Conservation (phyloP, 2,329 filamentous ascomycete genomes). For the Eurotiales sp. region DNA sequence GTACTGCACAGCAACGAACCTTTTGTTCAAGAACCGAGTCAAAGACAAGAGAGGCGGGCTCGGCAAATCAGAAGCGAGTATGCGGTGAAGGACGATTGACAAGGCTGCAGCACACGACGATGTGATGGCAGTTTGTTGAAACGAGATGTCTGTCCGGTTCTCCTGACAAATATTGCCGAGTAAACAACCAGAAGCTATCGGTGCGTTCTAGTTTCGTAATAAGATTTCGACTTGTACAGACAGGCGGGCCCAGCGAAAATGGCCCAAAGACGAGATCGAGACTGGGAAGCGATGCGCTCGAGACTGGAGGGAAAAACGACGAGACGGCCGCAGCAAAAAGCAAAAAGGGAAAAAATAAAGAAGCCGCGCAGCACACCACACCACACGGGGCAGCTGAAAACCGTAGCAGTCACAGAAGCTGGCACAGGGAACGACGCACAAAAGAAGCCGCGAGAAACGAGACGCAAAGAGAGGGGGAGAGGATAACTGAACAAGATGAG, state of each 20-base stretch:
- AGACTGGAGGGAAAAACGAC: slow-evolving; percentile 6
- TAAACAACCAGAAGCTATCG: background rate
- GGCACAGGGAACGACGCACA: background rate
- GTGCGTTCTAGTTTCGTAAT: background rate
- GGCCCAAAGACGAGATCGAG: background rate
- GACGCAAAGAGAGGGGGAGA: background rate
- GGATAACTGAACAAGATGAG: background rate
- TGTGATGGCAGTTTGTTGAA: background rate
- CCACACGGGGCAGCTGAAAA: background rate
- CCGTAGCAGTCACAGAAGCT: background rate
- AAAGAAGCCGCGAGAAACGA: slow-evolving; percentile 1
- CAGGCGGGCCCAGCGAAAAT: too few relatives aligned
- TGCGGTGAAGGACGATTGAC: background rate
- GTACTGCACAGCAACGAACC: background rate
- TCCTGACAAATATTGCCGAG: background rate
- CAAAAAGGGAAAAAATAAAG: background rate
- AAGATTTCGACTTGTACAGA: background rate
- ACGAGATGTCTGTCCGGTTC: background rate
- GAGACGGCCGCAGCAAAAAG: slow-evolving; percentile 8
- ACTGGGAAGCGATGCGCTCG: slow-evolving; percentile 8
- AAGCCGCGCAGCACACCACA: too few relatives aligned
- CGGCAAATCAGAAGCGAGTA: background rate
- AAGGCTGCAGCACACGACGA: background rate
- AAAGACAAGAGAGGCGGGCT: background rate
- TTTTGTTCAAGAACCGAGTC: background rate